A percentile compares a stretch with the other conserved stretches of the same genome.
Evolutionary conservation across 1,284 basidiomycete genomes (phyloP).

Genomic region (Thecaphora frezii): DNA sequence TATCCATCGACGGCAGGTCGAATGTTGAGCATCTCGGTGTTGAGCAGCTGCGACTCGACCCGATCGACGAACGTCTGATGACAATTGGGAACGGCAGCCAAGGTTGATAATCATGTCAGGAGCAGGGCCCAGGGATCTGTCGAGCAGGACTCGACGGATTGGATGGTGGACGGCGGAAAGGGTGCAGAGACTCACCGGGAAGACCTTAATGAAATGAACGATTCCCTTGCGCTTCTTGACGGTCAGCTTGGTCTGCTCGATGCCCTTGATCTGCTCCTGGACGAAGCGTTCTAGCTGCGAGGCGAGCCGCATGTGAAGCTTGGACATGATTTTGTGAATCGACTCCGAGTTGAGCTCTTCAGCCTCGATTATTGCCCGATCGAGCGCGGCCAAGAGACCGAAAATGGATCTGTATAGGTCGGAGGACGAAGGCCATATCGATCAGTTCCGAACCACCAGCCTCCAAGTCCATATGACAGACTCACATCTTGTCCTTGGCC

Average conservation of each 20-base stretch:
- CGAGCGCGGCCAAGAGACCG: conserved; percentile 77
- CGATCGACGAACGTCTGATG: conserved; percentile 70
- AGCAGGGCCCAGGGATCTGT: no score
- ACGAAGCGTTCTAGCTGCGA: conserved; percentile 42
- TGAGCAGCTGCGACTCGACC: conserved; percentile 80
- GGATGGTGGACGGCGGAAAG: no score
- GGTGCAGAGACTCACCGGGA: conserved; percentile 69
- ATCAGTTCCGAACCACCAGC: background rate
- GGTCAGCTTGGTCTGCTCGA: conserved; percentile 81
- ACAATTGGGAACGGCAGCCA: background rate
- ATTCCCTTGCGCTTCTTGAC: conserved; percentile 90
- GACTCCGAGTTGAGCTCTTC: conserved; percentile 78
- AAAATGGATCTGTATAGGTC: conserved; percentile 72
- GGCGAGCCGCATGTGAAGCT: conserved; percentile 67
- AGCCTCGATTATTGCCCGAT: conserved; percentile 75
- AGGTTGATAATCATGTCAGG: background rate
- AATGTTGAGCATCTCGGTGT: conserved; percentile 71
- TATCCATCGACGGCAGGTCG: conserved; percentile 76
- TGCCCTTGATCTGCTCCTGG: conserved; percentile 74
- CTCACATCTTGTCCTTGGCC: conserved; percentile 76
- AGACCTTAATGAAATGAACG: conserved; percentile 87
- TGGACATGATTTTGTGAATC: conserved; percentile 73
- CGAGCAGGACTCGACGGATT: no score
- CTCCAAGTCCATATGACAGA: no score
- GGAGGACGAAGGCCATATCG: background rate